Base-by-base conservation (phyloP, 2,329 filamentous ascomycete species). In the Triangularia verruculosa region DNA sequence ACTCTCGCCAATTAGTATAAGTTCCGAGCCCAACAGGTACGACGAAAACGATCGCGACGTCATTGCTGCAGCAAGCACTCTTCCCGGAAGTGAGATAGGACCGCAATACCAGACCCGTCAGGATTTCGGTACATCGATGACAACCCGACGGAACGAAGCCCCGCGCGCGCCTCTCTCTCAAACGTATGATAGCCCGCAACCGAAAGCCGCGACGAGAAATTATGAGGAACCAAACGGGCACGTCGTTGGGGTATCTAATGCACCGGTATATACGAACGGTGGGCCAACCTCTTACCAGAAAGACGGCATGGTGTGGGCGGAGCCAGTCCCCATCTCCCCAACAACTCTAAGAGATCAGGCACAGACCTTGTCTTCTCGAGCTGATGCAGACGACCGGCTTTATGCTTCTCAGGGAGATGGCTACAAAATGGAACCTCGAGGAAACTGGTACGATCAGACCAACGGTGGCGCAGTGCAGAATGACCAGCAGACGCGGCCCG, bases 1-100 rank as follows among this genome's bases (percentile, higher is more conserved):
- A 74, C 82, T 88, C 74, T 92, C 91, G 74, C 90, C 90, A 66
- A 91, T 90, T 82, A 96, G 91, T 82, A 87, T 88, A 77, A 92
- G 89, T 76, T 93, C 91, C 70, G 87, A 84, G 68, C 78, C 70
- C 67, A 75, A 72, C 70, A 75, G 84, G 68, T 78, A 70, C 68
- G 75, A 72, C 70, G 75, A 78, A 68, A 75, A 78, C 65, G 87
- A 88, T 72, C 81, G 82, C 73, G 84, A 87, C 72, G 76, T 86
- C 71, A 80, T 85, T 69, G 86, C 84, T 61, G 84, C 84, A 57
- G 83, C 86, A 27, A 83, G 80, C 53, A 83, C 81, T 51, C 75
- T 86, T 9, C 83, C 86, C 0, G 81, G 80, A 6, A 78, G 78
- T 67, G 76, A 78, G 34, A 61, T 74, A 60, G 75, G 73, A 15